phyloP scores from a whole-genome alignment of 768 basidiomycete species.

The Hericium coralloides region DNA sequence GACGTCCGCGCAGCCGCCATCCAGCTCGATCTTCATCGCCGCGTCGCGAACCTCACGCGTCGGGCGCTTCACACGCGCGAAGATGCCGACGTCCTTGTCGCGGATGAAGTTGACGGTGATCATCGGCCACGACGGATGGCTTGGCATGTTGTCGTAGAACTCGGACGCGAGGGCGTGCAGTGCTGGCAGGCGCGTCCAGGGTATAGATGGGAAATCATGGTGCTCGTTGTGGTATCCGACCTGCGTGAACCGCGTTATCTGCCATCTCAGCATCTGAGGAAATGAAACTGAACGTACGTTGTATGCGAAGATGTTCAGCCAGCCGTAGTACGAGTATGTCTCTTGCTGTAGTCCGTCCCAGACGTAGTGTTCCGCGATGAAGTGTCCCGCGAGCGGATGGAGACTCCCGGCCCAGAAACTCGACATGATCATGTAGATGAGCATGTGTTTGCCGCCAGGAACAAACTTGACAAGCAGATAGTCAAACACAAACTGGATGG shows the following conservation, averaged over 20 bases:
- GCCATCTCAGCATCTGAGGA: neutral
- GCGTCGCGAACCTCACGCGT: neutral
- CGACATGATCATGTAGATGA: constrained; percentile 79
- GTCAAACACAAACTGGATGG: constrained; percentile 64
- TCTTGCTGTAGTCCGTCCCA: constrained; percentile 92
- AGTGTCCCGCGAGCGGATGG: constrained; percentile 95
- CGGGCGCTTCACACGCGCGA: constrained; percentile 71
- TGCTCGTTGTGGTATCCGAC: constrained; percentile 99
- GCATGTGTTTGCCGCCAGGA: constrained; percentile 31
- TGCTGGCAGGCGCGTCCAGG: constrained; percentile 89
- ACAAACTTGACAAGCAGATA: constrained; percentile 46
- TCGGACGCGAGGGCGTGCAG: constrained; percentile 82
- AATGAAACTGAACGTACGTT: constrained; percentile 51
- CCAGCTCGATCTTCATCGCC: constrained; percentile 5
- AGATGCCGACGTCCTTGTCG: constrained; percentile 82
- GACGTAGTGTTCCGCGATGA: constrained; percentile 95
- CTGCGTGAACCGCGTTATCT: constrained; percentile 27
- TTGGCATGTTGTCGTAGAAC: constrained; percentile 82
- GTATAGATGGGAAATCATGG: constrained; percentile 94
- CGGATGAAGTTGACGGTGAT: constrained; percentile 92
- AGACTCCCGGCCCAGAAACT: constrained; percentile 96
- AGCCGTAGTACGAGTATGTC: constrained; percentile 95
- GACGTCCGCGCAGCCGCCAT: constrained; percentile 14
- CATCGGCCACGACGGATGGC: constrained; percentile 92
- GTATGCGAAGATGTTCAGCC: constrained; percentile 83